Conservation (phyloP, 164 flowering plant species). For the Buxus sempervirens region DNA sequence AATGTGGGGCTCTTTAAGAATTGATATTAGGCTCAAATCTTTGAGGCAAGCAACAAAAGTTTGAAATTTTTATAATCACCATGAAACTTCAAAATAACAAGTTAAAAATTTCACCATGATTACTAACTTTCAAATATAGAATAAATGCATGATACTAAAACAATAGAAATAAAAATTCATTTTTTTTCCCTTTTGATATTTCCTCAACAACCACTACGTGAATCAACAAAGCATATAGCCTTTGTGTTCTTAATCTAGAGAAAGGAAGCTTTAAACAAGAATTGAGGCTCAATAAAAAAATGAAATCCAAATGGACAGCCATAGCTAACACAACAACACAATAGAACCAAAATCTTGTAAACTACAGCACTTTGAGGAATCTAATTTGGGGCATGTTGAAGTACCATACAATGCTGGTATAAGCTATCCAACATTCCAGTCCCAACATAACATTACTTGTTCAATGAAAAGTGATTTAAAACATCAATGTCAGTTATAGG, state of each 20-base stretch:
- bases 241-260: not conserved
- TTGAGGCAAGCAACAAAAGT: no score
- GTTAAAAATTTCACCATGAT: no score
- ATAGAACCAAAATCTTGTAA: not conserved
- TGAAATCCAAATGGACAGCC: constrained; percentile 3
- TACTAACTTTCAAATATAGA: no score
- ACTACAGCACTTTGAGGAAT: not conserved
- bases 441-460: constrained; percentile 6
- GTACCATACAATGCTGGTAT: not conserved
- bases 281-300: not conserved
- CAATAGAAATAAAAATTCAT: no score
- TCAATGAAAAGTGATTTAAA: constrained; percentile 1
- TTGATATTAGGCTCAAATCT: no score
- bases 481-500: constrained; percentile 12
- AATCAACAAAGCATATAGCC: not conserved
- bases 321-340: constrained; percentile 1
- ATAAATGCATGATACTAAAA: no score
- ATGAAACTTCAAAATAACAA: no score
- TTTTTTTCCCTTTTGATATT: not conserved
- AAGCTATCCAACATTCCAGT: not conserved
- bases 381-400: not conserved
- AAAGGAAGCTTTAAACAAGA: not conserved
- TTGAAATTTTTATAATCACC: no score
- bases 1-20: no score
- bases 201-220: not conserved